Evolutionary conservation across 1,284 basidiomycete species (phyloP).

Genomic region (Coniferiporia sulphurascens): DNA sequence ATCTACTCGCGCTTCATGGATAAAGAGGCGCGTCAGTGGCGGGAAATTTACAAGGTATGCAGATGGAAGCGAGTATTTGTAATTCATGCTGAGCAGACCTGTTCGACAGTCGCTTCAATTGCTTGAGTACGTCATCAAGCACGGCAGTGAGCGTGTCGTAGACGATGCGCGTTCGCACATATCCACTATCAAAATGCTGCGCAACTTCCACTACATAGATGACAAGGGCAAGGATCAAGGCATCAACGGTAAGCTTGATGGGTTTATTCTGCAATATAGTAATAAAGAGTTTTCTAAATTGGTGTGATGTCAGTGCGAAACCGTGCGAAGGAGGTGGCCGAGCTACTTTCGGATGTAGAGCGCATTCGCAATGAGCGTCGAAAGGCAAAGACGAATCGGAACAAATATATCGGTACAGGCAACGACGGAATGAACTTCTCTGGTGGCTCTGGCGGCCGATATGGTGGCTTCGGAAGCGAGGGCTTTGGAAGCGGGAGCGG

Average conservation of each 20-base stretch:
- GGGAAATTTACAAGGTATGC: slow-evolving; percentile 95
- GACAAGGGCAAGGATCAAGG: slow-evolving; percentile 99
- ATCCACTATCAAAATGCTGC: slow-evolving; percentile 94
- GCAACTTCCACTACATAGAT: slow-evolving; percentile 98
- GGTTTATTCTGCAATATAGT: background rate
- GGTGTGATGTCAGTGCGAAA: slow-evolving; percentile 70
- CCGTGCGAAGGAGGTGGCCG: slow-evolving; percentile 87
- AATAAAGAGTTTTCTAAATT: background rate
- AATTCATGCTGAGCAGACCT: background rate
- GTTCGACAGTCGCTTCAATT: slow-evolving; percentile 76
- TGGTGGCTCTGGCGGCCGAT: slow-evolving; percentile 50
- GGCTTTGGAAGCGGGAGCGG: slow-evolving; percentile 43
- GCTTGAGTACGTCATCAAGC: slow-evolving; percentile 94
- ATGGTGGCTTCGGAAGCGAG: slow-evolving; percentile 83
- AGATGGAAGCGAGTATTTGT: background rate
- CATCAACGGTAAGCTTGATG: slow-evolving; percentile 72
- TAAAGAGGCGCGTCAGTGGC: slow-evolving; percentile 97
- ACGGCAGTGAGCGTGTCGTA: slow-evolving; percentile 97
- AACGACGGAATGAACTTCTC: slow-evolving; percentile 72
- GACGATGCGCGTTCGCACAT: slow-evolving; percentile 96
- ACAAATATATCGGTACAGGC: slow-evolving; percentile 86
- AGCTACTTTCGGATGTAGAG: slow-evolving; percentile 88
- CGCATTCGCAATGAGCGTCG: slow-evolving; percentile 85
- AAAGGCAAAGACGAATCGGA: slow-evolving; percentile 90
- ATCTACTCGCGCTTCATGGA: slow-evolving; percentile 96